Base-by-base conservation (phyloP, 352 stramenopile species). In the Pythium rhizo-oryzae region DNA sequence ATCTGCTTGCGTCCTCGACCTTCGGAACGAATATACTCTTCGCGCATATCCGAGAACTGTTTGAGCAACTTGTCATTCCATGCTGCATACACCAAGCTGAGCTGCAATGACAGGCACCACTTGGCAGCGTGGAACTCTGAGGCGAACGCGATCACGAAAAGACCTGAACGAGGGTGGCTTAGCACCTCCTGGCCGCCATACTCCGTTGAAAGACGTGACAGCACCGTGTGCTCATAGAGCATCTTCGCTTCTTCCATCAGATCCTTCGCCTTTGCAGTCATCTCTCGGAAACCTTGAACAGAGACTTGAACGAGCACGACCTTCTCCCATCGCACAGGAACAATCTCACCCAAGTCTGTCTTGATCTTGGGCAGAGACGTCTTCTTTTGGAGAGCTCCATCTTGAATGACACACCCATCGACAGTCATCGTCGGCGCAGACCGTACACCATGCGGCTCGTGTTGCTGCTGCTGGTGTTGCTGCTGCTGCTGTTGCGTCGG, bases 21-120 rank as follows among this genome's bases (percentile, higher is more conserved):
- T 13, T 69, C 35, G 4, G 44, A 44, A 1, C 62, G 58, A 30
- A 69, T 59, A 33, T 80, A 91, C 54, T 89, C 71, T 67, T 96
- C 88, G 61, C 86, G 87, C 76, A 93, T 91, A 69, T 91, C 86
- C 30, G 89, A 77, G 59, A 93, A 93, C 23, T 91, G 80, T 58
- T 89, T 91, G n/a, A 96, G 74, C 46, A 96, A 68, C 67, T 94
- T 94, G 52, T 93, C 86, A 56, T 93, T 94, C 88, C 88, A 96
- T 13, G 88, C 86, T 1, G 88, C 88, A 57, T 94, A 96, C 21
- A 96, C 86, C 8, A 96, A 61, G 65, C 86, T 93, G 9, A 96
- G 72, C 65, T 96, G 88, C 53, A 96, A 71, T 21, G 88, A 93
- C 0, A 96, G 68, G 67, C 88, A 96, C 88, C 88, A 96, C 72